Evolutionary conservation across 495 filamentous ascomycete genomes (phyloP).

Genomic region (Aspergillus leporis): DNA sequence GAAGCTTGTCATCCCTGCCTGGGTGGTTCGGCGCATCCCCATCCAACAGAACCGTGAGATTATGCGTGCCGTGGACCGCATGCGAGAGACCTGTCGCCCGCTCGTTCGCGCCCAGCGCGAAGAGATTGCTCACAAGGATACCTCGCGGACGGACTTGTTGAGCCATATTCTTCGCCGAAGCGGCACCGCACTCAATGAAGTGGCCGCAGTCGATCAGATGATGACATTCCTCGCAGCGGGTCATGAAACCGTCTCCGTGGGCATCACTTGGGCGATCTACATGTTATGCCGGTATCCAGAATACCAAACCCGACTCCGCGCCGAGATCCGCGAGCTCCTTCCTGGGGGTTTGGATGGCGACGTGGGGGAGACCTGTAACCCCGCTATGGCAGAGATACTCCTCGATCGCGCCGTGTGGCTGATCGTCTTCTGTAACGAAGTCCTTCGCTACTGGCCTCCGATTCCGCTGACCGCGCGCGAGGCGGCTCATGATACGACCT

Average conservation of each 20-base stretch:
- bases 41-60: neutral
- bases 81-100: neutral
- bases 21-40: neutral
- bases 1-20: neutral
- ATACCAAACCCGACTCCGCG: neutral
- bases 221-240: neutral
- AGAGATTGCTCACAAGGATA: neutral
- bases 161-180: neutral
- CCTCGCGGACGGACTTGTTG: neutral
- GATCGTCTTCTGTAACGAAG: neutral
- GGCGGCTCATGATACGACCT: neutral
- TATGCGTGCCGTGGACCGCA: neutral
- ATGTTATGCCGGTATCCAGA: neutral
- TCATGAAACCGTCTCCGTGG: neutral
- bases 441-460: neutral
- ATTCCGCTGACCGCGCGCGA: neutral
- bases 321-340: neutral
- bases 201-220: neutral
- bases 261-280: neutral
- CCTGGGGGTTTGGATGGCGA: neutral
- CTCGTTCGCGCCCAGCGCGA: neutral
- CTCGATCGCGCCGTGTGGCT: neutral
- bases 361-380: too few relatives aligned
- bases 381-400: too few relatives aligned
- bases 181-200: neutral